Conservation (phyloP, 148 eudicot species). For the Silene uniflora region DNA sequence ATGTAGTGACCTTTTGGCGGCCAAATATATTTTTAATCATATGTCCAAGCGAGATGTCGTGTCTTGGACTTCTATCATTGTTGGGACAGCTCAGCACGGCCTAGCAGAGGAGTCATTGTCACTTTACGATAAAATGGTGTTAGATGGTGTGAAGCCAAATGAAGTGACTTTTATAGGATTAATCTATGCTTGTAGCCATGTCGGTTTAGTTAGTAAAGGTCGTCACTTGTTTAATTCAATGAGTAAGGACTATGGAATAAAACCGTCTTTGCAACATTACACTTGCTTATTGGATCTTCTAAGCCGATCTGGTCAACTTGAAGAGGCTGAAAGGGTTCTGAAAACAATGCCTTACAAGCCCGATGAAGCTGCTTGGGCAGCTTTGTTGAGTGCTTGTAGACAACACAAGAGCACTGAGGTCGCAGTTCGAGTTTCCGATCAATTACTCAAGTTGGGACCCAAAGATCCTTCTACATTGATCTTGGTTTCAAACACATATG, state of each 20-base stretch:
- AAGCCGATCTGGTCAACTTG: constrained; percentile 60
- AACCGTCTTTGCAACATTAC: constrained; percentile 66
- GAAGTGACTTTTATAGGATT: constrained; percentile 66
- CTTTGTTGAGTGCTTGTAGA: constrained; percentile 64
- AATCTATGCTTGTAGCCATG: constrained; percentile 78
- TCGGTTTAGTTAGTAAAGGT: constrained; percentile 60
- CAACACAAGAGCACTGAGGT: constrained; percentile 37
- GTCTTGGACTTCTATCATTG: constrained; percentile 78
- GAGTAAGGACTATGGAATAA: constrained; percentile 45
- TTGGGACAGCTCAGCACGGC: constrained; percentile 78
- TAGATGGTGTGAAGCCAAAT: constrained; percentile 54
- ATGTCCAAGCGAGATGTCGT: constrained; percentile 51
- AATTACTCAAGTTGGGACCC: constrained; percentile 42
- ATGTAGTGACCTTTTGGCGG: constrained; percentile 60
- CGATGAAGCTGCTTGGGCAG: constrained; percentile 79
- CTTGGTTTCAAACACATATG: constrained; percentile 60
- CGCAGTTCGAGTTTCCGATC: constrained; percentile 54
- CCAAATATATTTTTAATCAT: constrained; percentile 39
- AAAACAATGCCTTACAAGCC: constrained; percentile 60
- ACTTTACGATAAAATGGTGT: constrained; percentile 55
- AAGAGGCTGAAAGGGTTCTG: constrained; percentile 58
- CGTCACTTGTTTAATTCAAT: constrained; percentile 48
- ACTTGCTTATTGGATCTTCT: constrained; percentile 65
- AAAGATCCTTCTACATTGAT: constrained; percentile 55
- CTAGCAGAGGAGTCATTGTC: constrained; percentile 55